Evolutionary conservation across 768 basidiomycete species (phyloP).

Genomic region (Boletales sp.): DNA sequence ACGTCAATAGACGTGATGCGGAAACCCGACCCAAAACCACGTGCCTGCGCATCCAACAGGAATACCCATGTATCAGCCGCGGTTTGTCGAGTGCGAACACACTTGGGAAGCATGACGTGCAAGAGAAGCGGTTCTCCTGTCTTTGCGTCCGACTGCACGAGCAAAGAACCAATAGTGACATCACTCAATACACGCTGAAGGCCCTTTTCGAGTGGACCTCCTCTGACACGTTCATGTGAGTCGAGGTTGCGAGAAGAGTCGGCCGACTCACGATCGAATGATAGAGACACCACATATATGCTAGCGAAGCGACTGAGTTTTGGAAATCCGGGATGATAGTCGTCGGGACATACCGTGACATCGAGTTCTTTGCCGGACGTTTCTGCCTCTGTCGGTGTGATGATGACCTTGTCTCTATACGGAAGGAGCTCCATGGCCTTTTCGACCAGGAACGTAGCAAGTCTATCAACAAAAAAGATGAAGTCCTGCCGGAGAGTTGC

Average conservation of each 20-base stretch:
- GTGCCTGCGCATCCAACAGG: conserved; percentile 83
- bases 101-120: conserved; percentile 74
- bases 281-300: conserved; percentile 86
- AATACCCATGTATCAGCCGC: conserved; percentile 79
- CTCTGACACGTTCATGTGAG: conserved; percentile 41
- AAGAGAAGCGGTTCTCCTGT: conserved; percentile 88
- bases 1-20: neutral
- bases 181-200: conserved; percentile 86
- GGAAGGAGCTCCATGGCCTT: conserved; percentile 82
- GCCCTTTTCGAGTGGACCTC: conserved; percentile 87
- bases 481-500: conserved; percentile 80
- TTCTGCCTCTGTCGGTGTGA: conserved; percentile 61
- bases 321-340: neutral
- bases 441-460: conserved; percentile 83
- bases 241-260: neutral
- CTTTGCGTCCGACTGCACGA: conserved; percentile 83
- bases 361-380: conserved; percentile 60
- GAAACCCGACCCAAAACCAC: neutral
- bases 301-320: conserved; percentile 33
- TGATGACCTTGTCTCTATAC: conserved; percentile 54
- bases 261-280: conserved; percentile 67
- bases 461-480: conserved; percentile 85
- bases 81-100: conserved; percentile 58
- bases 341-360: conserved; percentile 43
- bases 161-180: conserved; percentile 80